Base-by-base conservation (phyloP, 164 flowering plant genomes). In the Hamamelis virginiana region DNA sequence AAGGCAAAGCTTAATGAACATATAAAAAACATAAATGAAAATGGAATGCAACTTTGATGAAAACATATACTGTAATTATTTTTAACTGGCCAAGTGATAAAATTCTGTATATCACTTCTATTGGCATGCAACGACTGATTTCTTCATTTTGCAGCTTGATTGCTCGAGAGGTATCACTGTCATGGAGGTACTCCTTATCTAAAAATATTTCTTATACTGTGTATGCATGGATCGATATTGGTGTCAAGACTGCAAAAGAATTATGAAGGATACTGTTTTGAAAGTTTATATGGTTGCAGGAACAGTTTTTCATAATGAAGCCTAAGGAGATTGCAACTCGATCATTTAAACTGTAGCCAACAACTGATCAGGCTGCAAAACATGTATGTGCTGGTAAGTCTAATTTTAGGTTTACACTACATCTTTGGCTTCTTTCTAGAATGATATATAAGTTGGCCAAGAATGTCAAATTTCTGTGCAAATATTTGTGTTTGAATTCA, bases 251-350 rank as follows among this genome's bases (percentile, higher is more conserved):
- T 26, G 21, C 10, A 8, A 15, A 33, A 52, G 11, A 44, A 45
- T 72, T 46, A 25, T 46, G 48, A 62, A 48, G 21, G 67, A 33
- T 45, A 33, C 44, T n/a, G 16, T 0, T 71, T 41, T 62, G 33
- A 66, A 43, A 65, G 14, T 45, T 16, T 51, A 9, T 72, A 57
- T 78, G 66, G 47, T 70, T 79, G 45, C 87, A 91, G 97, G 97
- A 93, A 72, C 98, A 93, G 68, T 89, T 78, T 53, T 87, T 86
- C 74, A 89, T 93, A 55, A 81, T 93, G 92, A 89, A 89, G 81
- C 91, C 95, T 21, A 75, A 85, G 45, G 95, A 89, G 69, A 74
- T 59, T 61, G 57, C 77, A 14, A 80, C 70, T 41, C 83, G 90
- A 57, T 77, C 93, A 19, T 93, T 91, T 69, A 88, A 89, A 77